A percentile compares a stretch with the other conserved stretches of the same genome.
phyloP scores from a whole-genome alignment of 495 filamentous ascomycete species.

The Haplographium delicatum region DNA sequence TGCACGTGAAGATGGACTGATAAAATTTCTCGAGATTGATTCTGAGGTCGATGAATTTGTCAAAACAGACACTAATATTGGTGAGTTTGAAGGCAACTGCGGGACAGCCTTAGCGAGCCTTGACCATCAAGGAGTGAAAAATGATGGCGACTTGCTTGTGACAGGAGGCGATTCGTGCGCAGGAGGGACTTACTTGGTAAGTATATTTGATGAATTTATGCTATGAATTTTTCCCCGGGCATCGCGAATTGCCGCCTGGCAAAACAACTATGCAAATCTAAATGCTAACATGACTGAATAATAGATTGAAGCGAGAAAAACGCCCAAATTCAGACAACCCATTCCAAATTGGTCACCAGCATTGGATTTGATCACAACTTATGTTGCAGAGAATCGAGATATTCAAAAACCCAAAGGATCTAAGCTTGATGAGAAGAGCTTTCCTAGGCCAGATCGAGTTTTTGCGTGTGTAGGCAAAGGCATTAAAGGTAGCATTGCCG shows the following conservation, averaged over 20 bases:
- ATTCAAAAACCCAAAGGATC: not conserved
- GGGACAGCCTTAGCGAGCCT: conserved; percentile 61
- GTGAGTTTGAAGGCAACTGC: conserved; percentile 56
- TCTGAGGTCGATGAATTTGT: conserved; percentile 38
- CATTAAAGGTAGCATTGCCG: conserved; percentile 56
- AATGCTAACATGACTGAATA: too few relatives aligned
- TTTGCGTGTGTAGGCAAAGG: conserved; percentile 57
- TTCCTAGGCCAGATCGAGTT: conserved; percentile 40
- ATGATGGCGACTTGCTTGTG: conserved; percentile 67
- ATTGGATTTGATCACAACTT: conserved; percentile 56
- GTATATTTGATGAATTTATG: conserved; percentile 20
- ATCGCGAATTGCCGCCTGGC: too few relatives aligned
- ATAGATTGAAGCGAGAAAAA: conserved; percentile 34
- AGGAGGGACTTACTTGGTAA: conserved; percentile 70
- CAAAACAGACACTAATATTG: conserved; percentile 46
- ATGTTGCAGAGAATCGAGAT: conserved; percentile 10
- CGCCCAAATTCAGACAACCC: conserved; percentile 46
- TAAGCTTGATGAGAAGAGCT: not conserved
- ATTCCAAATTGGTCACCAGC: conserved; percentile 82
- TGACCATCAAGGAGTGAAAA: conserved; percentile 30
- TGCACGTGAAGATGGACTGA: conserved; percentile 72
- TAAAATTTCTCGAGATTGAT: conserved; percentile 62
- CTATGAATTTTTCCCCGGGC: not conserved
- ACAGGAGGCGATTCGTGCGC: conserved; percentile 76
- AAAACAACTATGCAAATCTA: too few relatives aligned